Percentiles rank a stretch among this genome's conserved stretches.
These are phyloP conservation scores for Exidia glandulosa DNA, from an alignment of 768 basidiomycete genomes.

Conservation along the genomic window DNA sequence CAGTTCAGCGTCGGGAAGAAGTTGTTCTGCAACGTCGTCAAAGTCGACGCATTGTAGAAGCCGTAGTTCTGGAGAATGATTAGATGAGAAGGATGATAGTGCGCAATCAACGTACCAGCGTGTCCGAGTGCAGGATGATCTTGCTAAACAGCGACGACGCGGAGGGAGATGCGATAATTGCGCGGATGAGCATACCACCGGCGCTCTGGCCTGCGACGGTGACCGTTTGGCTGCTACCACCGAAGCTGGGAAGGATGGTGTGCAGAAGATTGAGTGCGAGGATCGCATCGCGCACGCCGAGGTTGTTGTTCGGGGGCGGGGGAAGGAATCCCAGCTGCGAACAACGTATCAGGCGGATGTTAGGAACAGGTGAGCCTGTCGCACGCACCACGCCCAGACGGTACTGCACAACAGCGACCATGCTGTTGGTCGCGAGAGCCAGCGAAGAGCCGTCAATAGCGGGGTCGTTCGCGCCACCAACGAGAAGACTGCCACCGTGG, in stretches of 20 bases:
- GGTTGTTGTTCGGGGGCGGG: conserved; percentile 54
- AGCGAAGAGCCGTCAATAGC: conserved; percentile 71
- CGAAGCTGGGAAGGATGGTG: conserved; percentile 47
- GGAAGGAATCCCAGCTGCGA: conserved; percentile 62
- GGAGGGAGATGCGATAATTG: conserved; percentile 61
- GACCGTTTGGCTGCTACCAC: conserved; percentile 44
- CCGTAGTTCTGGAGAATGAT: conserved; percentile 58
- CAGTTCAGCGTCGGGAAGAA: conserved; percentile 37
- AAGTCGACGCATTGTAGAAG: conserved; percentile 45
- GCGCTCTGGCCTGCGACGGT: conserved; percentile 80
- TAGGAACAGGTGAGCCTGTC: background rate
- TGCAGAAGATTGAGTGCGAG: conserved; percentile 54
- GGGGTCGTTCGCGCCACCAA: conserved; percentile 58
- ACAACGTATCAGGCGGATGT: background rate
- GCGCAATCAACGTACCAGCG: conserved; percentile 53
- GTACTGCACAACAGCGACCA: conserved; percentile 84
- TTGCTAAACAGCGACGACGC: conserved; percentile 62
- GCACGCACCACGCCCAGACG: conserved; percentile 59
- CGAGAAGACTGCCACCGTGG: conserved; percentile 77
- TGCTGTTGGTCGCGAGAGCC: conserved; percentile 56
- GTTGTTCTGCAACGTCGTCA: conserved; percentile 39
- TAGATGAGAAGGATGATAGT: too few relatives aligned
- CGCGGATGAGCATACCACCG: conserved; percentile 68
- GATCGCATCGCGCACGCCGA: conserved; percentile 59
- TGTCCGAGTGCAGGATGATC: conserved; percentile 78